Evolutionary conservation across 768 basidiomycete species (phyloP).

Genomic region (Boletus fagicola): DNA sequence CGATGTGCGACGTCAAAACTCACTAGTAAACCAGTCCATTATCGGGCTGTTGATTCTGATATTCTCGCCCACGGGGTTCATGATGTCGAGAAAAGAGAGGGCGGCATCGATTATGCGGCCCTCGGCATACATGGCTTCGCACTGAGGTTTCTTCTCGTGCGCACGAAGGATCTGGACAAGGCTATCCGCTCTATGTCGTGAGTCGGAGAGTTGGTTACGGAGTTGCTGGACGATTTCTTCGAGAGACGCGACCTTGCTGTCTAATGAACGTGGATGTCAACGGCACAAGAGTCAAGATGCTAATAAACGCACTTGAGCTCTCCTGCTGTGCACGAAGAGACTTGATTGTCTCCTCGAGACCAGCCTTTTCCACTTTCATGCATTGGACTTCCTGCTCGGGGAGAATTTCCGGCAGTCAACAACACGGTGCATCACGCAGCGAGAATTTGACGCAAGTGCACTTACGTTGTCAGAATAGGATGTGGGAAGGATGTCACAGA

Average conservation of each 20-base stretch:
- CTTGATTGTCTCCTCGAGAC: neutral
- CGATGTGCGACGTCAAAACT: too few species aligned
- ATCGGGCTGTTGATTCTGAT: too few species aligned
- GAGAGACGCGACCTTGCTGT: neutral
- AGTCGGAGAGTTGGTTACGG: neutral
- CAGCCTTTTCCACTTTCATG: neutral
- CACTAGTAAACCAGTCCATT: too few species aligned
- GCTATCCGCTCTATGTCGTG: too few species aligned
- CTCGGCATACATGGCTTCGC: too few species aligned
- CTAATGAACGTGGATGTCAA: neutral
- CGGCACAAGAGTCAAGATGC: too few species aligned
- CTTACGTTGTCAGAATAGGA: neutral
- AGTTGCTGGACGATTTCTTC: neutral
- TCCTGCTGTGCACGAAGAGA: neutral
- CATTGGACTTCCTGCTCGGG: neutral
- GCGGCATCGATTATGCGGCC: too few species aligned
- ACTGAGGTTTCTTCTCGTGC: too few species aligned
- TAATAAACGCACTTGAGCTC: neutral
- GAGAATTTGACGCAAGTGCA: neutral
- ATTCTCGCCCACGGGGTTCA: too few species aligned
- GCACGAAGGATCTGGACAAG: too few species aligned
- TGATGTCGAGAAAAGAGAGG: too few species aligned
- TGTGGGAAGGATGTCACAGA: neutral
- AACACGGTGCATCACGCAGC: neutral
- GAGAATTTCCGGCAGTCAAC: neutral